Base-by-base conservation (phyloP, 2,329 filamentous ascomycete species). In the Polychaeton citri region DNA sequence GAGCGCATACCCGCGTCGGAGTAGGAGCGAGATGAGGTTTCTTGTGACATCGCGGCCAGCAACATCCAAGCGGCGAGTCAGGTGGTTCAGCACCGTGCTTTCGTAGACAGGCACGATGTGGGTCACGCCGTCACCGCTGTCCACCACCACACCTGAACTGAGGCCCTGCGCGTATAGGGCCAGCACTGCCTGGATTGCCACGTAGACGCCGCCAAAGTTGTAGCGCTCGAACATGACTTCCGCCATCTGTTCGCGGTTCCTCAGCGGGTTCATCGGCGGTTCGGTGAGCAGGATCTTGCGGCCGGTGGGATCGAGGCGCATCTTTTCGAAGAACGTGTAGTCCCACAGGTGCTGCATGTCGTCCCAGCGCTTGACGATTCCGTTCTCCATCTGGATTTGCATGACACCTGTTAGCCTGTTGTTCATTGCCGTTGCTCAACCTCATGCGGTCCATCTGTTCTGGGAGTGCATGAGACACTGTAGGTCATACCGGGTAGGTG, bases 271-370 rank as follows among this genome's bases (percentile, higher is more conserved):
- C 81, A 96, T 90, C 12, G 90, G 90, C 21, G 90, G 88, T 64
- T 98, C 90, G 32, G 88, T 96, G 49, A 96, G 74, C 45, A 98
- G 74, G 60, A 98, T 96, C 74, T 98, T 98, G 63, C 87, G 85
- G 47, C 85, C 88, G 16, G 75, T 76, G 2, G 90, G 76, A 59
- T 96, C 83, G 49, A 98, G 70, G 62, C 86, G 77, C 75, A 98
- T 83, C 75, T 96, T 96, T 61, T 98, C 88, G 63, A 75, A 80
- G 62, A 98, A 98, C 17, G 90, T 98, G 62, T 92, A 96, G 66
- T 98, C 88, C 90, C 90, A 98, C 38, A 98, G 78, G 58, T 96
- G 88, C 68, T 94, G 84, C 90, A 98, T 98, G 62, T 98, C 90
- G 51, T 98, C 90, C 90, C 90, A 98, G 58, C 86, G 87, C 74